phyloP scores from a whole-genome alignment of 441 rosid genomes.

The Pelargonium myrrhifolium region DNA sequence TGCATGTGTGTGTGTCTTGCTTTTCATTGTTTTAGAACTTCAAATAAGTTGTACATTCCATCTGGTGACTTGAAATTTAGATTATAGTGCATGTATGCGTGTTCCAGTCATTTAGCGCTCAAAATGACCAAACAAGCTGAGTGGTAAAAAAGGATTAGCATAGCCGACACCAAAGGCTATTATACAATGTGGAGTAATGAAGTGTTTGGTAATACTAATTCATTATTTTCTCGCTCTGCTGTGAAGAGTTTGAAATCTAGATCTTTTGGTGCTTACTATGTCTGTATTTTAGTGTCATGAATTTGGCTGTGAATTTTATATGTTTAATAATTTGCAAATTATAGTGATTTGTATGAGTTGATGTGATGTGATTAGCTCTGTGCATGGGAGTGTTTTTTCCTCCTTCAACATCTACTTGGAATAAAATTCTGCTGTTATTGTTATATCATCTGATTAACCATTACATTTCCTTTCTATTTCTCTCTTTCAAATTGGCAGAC shows the following conservation, averaged over 20 bases:
- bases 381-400: neutral
- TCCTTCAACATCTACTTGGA: neutral
- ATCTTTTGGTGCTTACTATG: constrained; percentile 3
- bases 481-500: constrained; percentile 44
- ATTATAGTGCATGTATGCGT: too few relatives aligned
- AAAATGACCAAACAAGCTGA: too few relatives aligned
- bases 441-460: constrained; percentile 8
- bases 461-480: neutral
- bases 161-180: too few relatives aligned
- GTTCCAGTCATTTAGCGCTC: too few relatives aligned
- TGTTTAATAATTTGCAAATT: neutral
- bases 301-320: constrained; percentile 6
- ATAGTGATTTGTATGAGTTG: neutral
- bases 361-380: neutral
- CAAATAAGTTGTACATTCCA: neutral
- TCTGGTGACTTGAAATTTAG: neutral
- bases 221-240: too few relatives aligned
- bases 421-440: neutral
- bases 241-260: too few relatives aligned
- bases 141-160: too few relatives aligned
- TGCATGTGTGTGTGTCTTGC: neutral
- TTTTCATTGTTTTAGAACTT: constrained; percentile 4
- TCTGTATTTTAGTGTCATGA: neutral
- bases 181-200: too few relatives aligned
- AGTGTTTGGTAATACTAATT: too few relatives aligned